A percentile compares a stretch with the other conserved stretches of the same genome.
Conservation (phyloP, 139 green algal species). For the Edaphochlamys debaryana region DNA sequence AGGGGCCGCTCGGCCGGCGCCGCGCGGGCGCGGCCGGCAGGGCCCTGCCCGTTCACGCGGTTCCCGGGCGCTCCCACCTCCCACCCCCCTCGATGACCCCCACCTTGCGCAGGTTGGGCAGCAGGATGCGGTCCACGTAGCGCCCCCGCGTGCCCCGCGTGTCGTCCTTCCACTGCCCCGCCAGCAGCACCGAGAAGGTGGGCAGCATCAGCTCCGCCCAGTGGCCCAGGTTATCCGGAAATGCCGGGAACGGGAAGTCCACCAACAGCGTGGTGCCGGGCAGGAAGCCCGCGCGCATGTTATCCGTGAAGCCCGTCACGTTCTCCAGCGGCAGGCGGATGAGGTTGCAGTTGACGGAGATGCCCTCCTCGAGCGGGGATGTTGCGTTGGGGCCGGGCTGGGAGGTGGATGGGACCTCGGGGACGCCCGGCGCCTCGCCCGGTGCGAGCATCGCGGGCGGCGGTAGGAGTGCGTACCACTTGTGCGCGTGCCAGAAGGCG, state of each 20-base stretch:
- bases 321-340: slow-evolving; percentile 43
- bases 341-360: slow-evolving; percentile 47
- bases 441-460: not conserved
- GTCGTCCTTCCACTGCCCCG: slow-evolving; percentile 9
- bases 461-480: slow-evolving; percentile 47
- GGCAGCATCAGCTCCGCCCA: slow-evolving; percentile 81
- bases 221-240: slow-evolving; percentile 79
- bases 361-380: slow-evolving; percentile 42
- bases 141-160: not conserved
- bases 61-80: too few relatives aligned
- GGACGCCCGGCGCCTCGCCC: not conserved
- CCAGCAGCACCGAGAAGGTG: slow-evolving; percentile 60
- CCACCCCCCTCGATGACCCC: too few relatives aligned
- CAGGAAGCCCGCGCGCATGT: slow-evolving; percentile 35
- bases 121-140: slow-evolving; percentile 56
- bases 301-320: slow-evolving; percentile 24
- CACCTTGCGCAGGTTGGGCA: slow-evolving; percentile 56
- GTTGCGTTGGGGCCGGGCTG: too few relatives aligned
- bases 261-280: slow-evolving; percentile 74
- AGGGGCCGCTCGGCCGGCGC: too few relatives aligned
- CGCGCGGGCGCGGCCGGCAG: too few relatives aligned
- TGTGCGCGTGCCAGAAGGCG: slow-evolving; percentile 54
- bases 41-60: too few relatives aligned
- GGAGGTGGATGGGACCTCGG: too few relatives aligned
- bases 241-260: slow-evolving; percentile 77